A percentile compares a stretch with the other conserved stretches of the same genome.
Conservation (phyloP, 257 asterid genomes). For the Solanum gandarillasii region DNA sequence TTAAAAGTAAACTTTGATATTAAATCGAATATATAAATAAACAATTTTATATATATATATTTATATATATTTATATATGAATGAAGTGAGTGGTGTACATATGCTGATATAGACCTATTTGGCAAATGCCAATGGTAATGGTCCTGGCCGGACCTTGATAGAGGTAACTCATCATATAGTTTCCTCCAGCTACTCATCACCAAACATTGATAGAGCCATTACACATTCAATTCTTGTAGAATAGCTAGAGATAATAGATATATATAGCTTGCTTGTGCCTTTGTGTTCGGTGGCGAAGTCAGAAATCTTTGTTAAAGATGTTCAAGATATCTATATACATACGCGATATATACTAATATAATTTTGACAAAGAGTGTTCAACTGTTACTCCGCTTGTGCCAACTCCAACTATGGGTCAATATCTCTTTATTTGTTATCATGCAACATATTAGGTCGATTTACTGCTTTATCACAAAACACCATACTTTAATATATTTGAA, state of each 20-base stretch:
- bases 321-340: too few relatives aligned
- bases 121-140: background rate
- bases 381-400: background rate
- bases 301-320: too few relatives aligned
- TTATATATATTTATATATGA: background rate
- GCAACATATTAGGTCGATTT: background rate
- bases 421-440: background rate
- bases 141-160: background rate
- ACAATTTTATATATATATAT: too few relatives aligned
- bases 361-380: background rate
- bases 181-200: background rate
- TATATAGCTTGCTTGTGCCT: slow-evolving; percentile 4
- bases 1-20: background rate
- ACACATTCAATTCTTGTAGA: slow-evolving; percentile 8
- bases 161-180: background rate
- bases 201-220: slow-evolving; percentile 18
- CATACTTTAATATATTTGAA: background rate
- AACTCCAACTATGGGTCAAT: background rate
- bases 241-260: background rate
- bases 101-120: background rate
- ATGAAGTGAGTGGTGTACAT: background rate
- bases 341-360: too few relatives aligned
- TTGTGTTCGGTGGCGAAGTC: background rate
- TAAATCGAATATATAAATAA: background rate
- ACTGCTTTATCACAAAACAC: background rate